Percentiles rank a stretch among this genome's conserved stretches.
Conservation (phyloP, 306 rosid genomes). For the Cicer pinnatifidum region DNA sequence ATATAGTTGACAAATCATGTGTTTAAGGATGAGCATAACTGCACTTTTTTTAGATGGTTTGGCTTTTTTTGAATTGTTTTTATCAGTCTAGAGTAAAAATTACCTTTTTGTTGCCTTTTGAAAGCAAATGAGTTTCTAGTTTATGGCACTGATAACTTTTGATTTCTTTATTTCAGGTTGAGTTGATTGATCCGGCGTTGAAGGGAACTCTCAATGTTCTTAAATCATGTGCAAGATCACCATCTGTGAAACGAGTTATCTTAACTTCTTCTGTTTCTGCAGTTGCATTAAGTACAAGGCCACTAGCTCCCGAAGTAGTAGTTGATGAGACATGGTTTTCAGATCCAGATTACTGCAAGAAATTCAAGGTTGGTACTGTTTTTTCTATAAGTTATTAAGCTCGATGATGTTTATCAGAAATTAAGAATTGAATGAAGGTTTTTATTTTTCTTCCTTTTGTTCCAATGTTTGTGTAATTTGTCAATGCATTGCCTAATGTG, state of each 20-base stretch:
- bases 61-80: not conserved
- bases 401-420: too few relatives aligned
- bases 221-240: slow-evolving; percentile 51
- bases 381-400: not conserved
- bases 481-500: too few relatives aligned
- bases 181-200: slow-evolving; percentile 54
- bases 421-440: too few relatives aligned
- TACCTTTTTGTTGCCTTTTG: not conserved
- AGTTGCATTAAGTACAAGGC: slow-evolving; percentile 27
- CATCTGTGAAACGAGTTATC: slow-evolving; percentile 49
- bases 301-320: slow-evolving; percentile 42
- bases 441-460: too few relatives aligned
- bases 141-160: slow-evolving; percentile 7
- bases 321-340: slow-evolving; percentile 55
- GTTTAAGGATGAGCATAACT: not conserved
- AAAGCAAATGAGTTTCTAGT: not conserved
- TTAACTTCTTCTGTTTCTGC: slow-evolving; percentile 50
- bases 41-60: not conserved
- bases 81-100: not conserved
- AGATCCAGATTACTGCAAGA: slow-evolving; percentile 37
- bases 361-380: slow-evolving; percentile 41
- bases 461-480: too few relatives aligned
- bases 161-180: slow-evolving; percentile 44
- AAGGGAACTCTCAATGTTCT: slow-evolving; percentile 58
- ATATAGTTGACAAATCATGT: not conserved